Evolutionary conservation across 306 rosid species (phyloP).

Genomic region (Benincasa hispida): DNA sequence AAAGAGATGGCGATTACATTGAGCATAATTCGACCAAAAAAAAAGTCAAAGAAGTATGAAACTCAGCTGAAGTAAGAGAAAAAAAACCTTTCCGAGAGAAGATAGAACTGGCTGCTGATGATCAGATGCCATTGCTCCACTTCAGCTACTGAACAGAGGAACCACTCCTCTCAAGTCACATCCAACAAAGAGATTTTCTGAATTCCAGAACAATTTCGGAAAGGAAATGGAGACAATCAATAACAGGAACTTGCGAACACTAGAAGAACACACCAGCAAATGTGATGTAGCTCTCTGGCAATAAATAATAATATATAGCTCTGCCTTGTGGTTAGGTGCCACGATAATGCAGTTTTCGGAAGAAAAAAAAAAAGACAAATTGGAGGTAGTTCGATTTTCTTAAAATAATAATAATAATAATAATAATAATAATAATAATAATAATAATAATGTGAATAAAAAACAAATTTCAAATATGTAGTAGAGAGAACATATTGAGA

Average conservation of each 20-base stretch:
- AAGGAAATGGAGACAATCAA: background rate
- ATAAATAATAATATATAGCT: too few relatives aligned
- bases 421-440: too few relatives aligned
- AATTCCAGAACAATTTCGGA: background rate
- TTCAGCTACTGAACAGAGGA: background rate
- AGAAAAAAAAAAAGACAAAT: too few relatives aligned
- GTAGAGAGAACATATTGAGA: too few relatives aligned
- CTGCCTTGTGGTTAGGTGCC: too few relatives aligned
- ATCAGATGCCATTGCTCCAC: slow-evolving; percentile 41
- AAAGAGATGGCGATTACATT: background rate
- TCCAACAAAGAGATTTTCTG: background rate
- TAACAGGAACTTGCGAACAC: background rate
- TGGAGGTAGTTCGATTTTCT: too few relatives aligned
- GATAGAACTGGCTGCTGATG: slow-evolving; percentile 22
- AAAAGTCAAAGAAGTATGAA: background rate
- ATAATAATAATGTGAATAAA: too few relatives aligned
- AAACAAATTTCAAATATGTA: too few relatives aligned
- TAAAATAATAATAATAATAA: too few relatives aligned
- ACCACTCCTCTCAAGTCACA: background rate
- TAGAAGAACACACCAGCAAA: background rate
- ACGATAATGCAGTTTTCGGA: too few relatives aligned
- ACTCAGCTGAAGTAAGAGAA: background rate
- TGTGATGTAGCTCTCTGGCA: background rate
- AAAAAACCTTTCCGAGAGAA: slow-evolving; percentile 29
- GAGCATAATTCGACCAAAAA: background rate